phyloP scores from a whole-genome alignment of 768 basidiomycete genomes.

The Auricularia cornea region DNA sequence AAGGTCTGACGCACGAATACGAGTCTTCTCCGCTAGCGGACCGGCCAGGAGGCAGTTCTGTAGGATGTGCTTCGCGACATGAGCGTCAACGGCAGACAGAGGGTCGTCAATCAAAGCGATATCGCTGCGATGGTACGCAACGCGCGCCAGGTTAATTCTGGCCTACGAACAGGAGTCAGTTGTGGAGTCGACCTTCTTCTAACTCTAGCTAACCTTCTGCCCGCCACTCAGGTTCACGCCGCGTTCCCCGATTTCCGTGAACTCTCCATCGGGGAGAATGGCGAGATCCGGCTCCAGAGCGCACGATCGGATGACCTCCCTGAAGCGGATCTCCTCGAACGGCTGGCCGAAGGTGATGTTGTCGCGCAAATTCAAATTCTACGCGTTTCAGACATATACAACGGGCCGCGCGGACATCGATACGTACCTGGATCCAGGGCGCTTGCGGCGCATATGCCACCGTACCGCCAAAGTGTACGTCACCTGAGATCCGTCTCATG shows the following conservation, averaged over 20 bases:
- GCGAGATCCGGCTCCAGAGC: conserved; percentile 63
- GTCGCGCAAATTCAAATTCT: conserved; percentile 42
- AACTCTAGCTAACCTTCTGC: conserved; percentile 44
- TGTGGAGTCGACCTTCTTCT: conserved; percentile 7
- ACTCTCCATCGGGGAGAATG: conserved; percentile 60
- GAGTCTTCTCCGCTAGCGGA: conserved; percentile 44
- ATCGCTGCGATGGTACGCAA: conserved; percentile 64
- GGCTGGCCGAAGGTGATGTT: conserved; percentile 69
- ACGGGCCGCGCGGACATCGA: too few species aligned
- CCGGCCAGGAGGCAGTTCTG: conserved; percentile 54
- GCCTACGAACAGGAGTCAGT: conserved; percentile 32
- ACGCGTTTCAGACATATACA: neutral
- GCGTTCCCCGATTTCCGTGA: conserved; percentile 69
- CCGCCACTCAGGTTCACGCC: conserved; percentile 66
- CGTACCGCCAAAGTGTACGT: conserved; percentile 46
- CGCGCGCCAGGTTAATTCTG: conserved; percentile 65
- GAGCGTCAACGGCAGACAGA: conserved; percentile 69
- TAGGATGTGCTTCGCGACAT: conserved; percentile 60
- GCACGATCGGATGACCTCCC: conserved; percentile 53
- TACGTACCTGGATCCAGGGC: conserved; percentile 57
- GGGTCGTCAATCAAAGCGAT: conserved; percentile 78
- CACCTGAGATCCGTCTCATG: conserved; percentile 52
- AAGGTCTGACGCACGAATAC: conserved; percentile 26
- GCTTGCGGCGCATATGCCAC: conserved; percentile 54
- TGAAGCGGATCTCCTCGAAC: conserved; percentile 55